phyloP scores from a whole-genome alignment of 108 stramenopile species.

The Nitzschia sp. region DNA sequence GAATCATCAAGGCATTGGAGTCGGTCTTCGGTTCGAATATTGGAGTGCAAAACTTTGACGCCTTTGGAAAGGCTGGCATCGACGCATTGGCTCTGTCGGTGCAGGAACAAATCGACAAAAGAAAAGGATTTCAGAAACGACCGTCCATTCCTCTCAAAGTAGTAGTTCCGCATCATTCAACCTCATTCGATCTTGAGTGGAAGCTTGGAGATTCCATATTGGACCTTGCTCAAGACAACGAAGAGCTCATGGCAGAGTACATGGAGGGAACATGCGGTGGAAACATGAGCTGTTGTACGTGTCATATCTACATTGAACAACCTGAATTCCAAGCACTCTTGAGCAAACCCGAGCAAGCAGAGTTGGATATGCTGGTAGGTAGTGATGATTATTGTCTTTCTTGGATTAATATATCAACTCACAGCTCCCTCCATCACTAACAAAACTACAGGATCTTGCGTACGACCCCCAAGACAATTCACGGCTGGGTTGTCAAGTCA shows the following conservation, averaged over 20 bases:
- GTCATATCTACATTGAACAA: constrained; percentile 72
- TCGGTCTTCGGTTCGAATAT: constrained; percentile 30
- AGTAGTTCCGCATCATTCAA: constrained; percentile 29
- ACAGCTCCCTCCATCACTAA: neutral
- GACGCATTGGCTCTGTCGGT: constrained; percentile 31
- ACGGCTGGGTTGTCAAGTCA: constrained; percentile 72
- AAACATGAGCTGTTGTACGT: constrained; percentile 79
- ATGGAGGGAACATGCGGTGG: constrained; percentile 81
- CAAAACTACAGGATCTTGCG: constrained; percentile 44
- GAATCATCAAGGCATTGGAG: constrained; percentile 30
- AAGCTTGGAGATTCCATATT: constrained; percentile 30
- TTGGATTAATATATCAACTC: neutral
- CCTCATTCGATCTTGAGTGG: constrained; percentile 24
- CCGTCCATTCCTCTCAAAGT: constrained; percentile 8
- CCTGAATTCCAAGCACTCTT: constrained; percentile 53
- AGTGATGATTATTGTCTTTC: neutral
- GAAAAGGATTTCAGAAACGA: neutral
- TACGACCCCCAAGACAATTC: constrained; percentile 55
- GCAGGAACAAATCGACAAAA: constrained; percentile 12
- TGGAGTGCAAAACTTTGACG: constrained; percentile 16
- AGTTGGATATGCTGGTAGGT: constrained; percentile 70
- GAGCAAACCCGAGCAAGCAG: constrained; percentile 52
- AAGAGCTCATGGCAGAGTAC: constrained; percentile 55
- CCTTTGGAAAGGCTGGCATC: constrained; percentile 36
- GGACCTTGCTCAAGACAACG: constrained; percentile 31